These are phyloP conservation scores for Chytriomyces sp. DNA, from an alignment of 192 early-diverging fungal species.

Conservation along the genomic window DNA sequence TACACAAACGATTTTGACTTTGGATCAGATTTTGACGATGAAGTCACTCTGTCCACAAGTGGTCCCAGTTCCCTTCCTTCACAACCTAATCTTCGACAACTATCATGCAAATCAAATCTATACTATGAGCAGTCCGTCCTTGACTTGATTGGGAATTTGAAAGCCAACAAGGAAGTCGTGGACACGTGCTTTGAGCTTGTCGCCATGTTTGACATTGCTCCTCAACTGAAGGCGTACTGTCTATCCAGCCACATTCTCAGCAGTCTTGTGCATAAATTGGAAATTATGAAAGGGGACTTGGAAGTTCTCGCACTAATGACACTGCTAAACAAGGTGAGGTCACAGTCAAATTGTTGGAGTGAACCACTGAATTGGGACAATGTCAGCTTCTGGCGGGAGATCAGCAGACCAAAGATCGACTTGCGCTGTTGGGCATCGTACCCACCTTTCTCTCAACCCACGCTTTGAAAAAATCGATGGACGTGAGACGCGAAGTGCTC, in stretches of 20 bases:
- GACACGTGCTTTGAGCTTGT: constrained; percentile 16
- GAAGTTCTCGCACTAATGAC: constrained; percentile 14
- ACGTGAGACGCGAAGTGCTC: constrained; percentile 8
- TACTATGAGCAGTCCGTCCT: not conserved
- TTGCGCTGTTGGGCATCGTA: not conserved
- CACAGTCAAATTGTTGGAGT: not conserved
- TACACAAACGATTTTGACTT: constrained; percentile 18
- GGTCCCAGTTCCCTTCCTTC: too few species aligned
- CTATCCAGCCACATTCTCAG: not conserved
- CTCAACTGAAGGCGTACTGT: not conserved
- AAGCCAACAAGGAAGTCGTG: not conserved
- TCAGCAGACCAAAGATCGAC: not conserved
- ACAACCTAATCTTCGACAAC: too few species aligned
- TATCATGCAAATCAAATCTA: too few species aligned
- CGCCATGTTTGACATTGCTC: constrained; percentile 13
- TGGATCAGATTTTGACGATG: not conserved
- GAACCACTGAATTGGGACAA: not conserved
- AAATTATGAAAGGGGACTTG: not conserved
- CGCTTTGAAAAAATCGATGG: not conserved
- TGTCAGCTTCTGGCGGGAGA: not conserved
- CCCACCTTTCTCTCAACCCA: not conserved
- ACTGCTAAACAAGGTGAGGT: constrained; percentile 1
- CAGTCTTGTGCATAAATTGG: not conserved
- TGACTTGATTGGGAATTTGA: not conserved
- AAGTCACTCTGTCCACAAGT: not conserved